Base-by-base conservation (phyloP, 2,329 filamentous ascomycete genomes). In the Chalaropsis ovoidea region DNA sequence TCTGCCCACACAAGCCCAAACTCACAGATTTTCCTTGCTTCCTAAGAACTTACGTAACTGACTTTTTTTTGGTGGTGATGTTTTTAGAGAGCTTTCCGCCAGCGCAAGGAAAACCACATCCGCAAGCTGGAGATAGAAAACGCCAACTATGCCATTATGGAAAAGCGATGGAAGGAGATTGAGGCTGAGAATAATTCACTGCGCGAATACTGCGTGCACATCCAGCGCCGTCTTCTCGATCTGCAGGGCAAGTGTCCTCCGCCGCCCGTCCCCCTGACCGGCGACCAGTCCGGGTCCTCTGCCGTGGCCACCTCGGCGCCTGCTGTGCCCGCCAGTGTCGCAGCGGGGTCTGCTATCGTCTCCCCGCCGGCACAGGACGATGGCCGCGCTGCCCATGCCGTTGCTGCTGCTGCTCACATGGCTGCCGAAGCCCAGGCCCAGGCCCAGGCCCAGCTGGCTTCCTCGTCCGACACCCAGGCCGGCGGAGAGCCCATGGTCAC, bases 101-200 rank as follows among this genome's bases (percentile, higher is more conserved):
- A 97, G 77, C 88, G 94, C 69, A 99, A 99, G 75, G 94, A 99
- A 76, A 89, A 90, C 58, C 96, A 99, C 75, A 99, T 99, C 75
- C 95, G 95, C 79, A 95, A 95, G 75, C 82, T 99, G 6, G 94
- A 99, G 76, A 88, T 94, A 73, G 90, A 97, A 74, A 90, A 96
- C 63, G 86, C 90, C 71, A 89, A 94, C 39, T 89, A 85, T 70
- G 82, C 84, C 70, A 81, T 85, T 19, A 83, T 96, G 75, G 88
- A 91, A 70, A 83, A 88, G 69, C 84, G 83, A 65, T 90, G 84
- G 76, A 94, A 95, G 75, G 78, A 81, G n/a, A 78, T 95, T 31
- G 90, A 96, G 73, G 80, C 84, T 35, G 93, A 99, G 75, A 96
- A 96, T 76, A 94, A 92, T 73, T 85, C 89, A 68, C 80, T 99